Evolutionary conservation across 2,329 filamentous ascomycete genomes (phyloP), one percentile per base, ranked within the genome.

Genomic region (Colletotrichum nymphaeae): DNA sequence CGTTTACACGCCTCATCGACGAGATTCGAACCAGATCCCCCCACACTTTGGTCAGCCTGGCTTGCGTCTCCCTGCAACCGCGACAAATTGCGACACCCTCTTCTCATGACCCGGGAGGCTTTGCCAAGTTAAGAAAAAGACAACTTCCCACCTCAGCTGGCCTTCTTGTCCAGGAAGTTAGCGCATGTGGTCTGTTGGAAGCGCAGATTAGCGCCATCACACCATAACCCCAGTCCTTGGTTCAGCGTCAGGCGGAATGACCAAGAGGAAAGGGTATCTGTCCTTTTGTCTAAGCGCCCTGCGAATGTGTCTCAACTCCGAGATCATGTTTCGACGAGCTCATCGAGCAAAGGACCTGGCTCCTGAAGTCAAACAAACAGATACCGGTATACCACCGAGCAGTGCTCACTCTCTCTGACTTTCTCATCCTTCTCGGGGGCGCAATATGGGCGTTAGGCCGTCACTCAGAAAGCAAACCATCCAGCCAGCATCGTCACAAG

Each of bases 211-310:
- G 66, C 70, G 66, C 69, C 69, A 55, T 46, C 67, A 59, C 53
- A 60, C 67, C 70, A 69, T 67, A 22, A 42, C 12, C 60, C 70
- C 46, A 49, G 58, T 65, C 57, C 42, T 28, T 35, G 70, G 66
- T 52, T 69, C 55, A 64, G 52, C 49, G 64, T 73, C 70, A 73
- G 70, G 70, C 53, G 70, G 66, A 56, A 65, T 4, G 60, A 60
- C 70, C 70, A 70, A 70, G 66, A 49, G 37, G 58, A 58, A 68
- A 11, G 70, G 42, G 24, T n/a, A 59, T 64, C 49, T 72, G 35
- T 46, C 49, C 30, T 66, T 52, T 57, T 62, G 58, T 49, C 62
- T 57, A 67, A 67, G 52, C 62, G 62, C 67, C 67, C 67, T 42
- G 63, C 49, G 53, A 62, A 12, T 11, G 11, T 73, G 73, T 74